phyloP scores from a whole-genome alignment of 768 basidiomycete genomes.

The Amanita pallidorosea region DNA sequence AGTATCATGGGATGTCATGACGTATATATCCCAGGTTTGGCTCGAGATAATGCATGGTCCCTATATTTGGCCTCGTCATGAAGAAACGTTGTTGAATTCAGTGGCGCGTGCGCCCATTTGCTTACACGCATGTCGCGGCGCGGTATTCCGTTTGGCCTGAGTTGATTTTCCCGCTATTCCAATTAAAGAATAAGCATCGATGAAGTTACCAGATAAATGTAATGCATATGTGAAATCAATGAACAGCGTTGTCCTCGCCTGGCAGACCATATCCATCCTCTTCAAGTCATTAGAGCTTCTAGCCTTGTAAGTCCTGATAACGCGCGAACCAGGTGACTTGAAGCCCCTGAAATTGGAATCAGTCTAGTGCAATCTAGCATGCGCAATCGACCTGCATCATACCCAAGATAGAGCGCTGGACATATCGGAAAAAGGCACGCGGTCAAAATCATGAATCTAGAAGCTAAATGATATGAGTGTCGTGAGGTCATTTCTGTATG shows the following conservation, averaged over 20 bases:
- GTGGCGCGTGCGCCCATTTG: not conserved
- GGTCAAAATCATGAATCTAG: not conserved
- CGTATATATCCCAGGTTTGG: not conserved
- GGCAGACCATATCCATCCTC: not conserved
- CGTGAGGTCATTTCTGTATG: not conserved
- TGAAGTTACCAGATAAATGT: not conserved
- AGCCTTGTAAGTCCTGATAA: not conserved
- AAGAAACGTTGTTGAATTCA: not conserved
- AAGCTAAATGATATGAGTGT: not conserved
- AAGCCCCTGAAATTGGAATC: not conserved
- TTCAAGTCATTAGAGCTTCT: not conserved
- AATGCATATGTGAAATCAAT: not conserved
- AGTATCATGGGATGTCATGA: not conserved
- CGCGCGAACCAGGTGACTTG: not conserved
- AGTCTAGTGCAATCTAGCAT: not conserved
- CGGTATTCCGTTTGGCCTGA: not conserved
- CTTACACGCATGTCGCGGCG: no score
- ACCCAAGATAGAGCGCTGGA: not conserved
- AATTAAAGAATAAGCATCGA: not conserved
- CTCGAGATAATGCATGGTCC: not conserved
- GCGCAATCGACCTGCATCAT: not conserved
- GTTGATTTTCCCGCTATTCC: not conserved
- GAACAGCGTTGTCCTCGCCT: not conserved
- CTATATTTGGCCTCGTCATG: not conserved
- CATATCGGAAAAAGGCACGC: not conserved